phyloP scores from a whole-genome alignment of 129 eudicot species.

The Flaveria sonorensis region DNA sequence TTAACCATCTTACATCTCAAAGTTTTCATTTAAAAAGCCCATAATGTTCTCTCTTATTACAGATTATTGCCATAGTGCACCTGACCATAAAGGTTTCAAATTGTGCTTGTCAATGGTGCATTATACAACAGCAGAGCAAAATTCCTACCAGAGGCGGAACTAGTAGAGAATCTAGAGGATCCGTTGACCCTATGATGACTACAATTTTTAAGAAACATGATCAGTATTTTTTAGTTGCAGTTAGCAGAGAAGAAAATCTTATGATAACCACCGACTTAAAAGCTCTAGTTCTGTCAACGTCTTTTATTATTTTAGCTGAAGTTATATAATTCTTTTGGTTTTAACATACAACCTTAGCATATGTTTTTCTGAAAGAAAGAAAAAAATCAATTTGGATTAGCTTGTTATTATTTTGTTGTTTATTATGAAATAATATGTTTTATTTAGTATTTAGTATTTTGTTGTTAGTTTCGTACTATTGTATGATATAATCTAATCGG shows the following conservation, averaged over 20 bases:
- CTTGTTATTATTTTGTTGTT: not conserved
- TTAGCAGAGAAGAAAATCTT: too few relatives aligned
- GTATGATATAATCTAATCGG: too few relatives aligned
- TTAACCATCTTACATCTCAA: not conserved
- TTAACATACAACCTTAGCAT: not conserved
- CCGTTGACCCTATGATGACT: too few relatives aligned
- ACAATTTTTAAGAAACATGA: too few relatives aligned
- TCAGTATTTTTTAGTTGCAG: too few relatives aligned
- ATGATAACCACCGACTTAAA: too few relatives aligned
- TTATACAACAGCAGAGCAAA: slow-evolving; percentile 16
- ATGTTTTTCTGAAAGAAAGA: not conserved
- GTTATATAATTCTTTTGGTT: not conserved
- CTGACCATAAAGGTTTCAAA: slow-evolving; percentile 4
- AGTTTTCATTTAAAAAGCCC: slow-evolving; percentile 10
- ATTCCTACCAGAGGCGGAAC: not conserved
- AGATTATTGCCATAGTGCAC: slow-evolving; percentile 11
- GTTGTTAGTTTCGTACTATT: too few relatives aligned
- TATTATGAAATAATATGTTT: not conserved
- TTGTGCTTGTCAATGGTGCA: slow-evolving; percentile 13
- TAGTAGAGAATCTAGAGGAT: too few relatives aligned
- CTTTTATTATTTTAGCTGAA: not conserved
- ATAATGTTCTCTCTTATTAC: not conserved
- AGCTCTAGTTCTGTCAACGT: too few relatives aligned
- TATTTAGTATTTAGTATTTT: too few relatives aligned
- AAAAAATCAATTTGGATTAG: not conserved